phyloP scores from a whole-genome alignment of 306 rosid species.

The Vigna mungo region DNA sequence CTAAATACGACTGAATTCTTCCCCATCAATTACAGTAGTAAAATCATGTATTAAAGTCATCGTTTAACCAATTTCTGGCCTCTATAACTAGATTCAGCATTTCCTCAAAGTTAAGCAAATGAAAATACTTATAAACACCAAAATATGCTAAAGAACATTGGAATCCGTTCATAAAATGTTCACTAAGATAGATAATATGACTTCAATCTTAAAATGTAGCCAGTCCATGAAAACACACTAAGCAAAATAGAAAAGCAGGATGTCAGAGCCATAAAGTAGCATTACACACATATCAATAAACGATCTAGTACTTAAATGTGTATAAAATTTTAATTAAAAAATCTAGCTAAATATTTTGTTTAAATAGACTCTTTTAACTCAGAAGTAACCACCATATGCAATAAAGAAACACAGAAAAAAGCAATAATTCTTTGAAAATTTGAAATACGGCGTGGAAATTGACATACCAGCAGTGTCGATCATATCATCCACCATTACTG shows the following conservation, averaged over 20 bases:
- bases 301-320: neutral
- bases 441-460: conserved; percentile 33
- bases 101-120: conserved; percentile 8
- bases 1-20: neutral
- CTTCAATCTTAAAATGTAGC: neutral
- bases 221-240: conserved; percentile 14
- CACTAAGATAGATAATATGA: neutral
- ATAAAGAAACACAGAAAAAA: neutral
- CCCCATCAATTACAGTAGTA: neutral
- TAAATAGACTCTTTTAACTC: neutral
- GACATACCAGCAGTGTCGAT: conserved; percentile 97
- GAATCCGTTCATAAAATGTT: conserved; percentile 1
- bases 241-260: conserved; percentile 4
- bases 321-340: conserved; percentile 1
- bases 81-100: conserved; percentile 3
- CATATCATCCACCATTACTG: conserved; percentile 99
- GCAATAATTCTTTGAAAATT: conserved; percentile 5
- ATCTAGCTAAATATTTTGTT: conserved; percentile 2
- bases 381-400: neutral
- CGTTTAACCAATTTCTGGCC: conserved; percentile 1
- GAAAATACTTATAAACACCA: neutral
- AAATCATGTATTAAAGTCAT: neutral
- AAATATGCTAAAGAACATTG: conserved; percentile 5
- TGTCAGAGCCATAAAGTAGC: neutral
- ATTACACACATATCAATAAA: conserved; percentile 2